phyloP scores from a whole-genome alignment of 1,284 basidiomycete genomes.

The Cryptococcus jaspeensis region DNA sequence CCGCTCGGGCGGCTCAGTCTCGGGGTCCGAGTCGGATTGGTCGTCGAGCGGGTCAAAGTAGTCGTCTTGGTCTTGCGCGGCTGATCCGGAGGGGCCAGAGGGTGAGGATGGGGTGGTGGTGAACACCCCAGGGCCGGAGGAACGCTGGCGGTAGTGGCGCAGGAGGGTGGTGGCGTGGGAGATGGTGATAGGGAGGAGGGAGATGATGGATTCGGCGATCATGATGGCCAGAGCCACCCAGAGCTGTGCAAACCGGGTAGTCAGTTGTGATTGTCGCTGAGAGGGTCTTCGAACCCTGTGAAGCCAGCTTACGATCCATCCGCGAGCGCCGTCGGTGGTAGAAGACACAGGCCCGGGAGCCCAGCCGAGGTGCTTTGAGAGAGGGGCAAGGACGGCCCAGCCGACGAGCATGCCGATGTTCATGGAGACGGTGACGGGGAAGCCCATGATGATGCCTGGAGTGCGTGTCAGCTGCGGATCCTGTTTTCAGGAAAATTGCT shows the following conservation, averaged over 20 bases:
- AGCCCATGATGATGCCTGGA: constrained; percentile 93
- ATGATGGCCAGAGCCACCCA: constrained; percentile 95
- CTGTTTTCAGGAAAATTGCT: background rate
- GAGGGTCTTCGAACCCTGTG: too few species aligned
- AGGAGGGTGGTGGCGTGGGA: constrained; percentile 56
- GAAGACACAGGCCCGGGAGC: constrained; percentile 84
- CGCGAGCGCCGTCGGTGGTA: constrained; percentile 77
- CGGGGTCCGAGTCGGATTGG: too few species aligned
- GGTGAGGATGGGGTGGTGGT: constrained; percentile 13
- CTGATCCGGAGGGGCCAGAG: too few species aligned
- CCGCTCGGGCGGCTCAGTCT: constrained; percentile 73
- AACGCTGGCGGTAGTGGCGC: constrained; percentile 21
- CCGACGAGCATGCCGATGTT: constrained; percentile 92
- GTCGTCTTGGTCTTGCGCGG: constrained; percentile 32
- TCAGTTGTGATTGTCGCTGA: background rate
- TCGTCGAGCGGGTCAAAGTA: constrained; percentile 43
- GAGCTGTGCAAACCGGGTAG: constrained; percentile 52
- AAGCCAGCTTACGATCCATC: constrained; percentile 65
- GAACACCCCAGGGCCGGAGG: constrained; percentile 24
- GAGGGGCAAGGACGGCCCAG: constrained; percentile 86
- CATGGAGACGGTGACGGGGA: constrained; percentile 91
- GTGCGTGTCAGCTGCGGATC: constrained; percentile 18
- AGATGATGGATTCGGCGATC: constrained; percentile 82
- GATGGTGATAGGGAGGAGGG: constrained; percentile 68
- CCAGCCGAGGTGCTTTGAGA: constrained; percentile 80